Base-by-base conservation (phyloP, 352 stramenopile genomes). In the Globisporangium irregulare region DNA sequence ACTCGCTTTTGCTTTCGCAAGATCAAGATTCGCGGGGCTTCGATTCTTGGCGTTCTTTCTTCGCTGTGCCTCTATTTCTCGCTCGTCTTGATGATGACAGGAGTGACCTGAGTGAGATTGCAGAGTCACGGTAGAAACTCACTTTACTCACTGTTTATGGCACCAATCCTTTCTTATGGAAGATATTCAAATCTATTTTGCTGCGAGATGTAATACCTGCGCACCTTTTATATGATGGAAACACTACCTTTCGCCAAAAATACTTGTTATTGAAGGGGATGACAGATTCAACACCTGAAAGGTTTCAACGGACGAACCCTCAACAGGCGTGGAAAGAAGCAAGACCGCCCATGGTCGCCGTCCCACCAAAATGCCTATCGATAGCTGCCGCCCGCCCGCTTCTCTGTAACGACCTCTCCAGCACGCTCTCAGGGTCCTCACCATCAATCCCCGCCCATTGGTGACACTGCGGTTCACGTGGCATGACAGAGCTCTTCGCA, bases 401-500 rank as follows among this genome's bases (percentile, higher is more conserved):
- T 27, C 24, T 9, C 12, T 14, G 51, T 8, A 57, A 34, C 24
- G 51, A 57, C n/a, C 10, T 29, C 51, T 34, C 2, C 53, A 41
- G 20, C 5, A 20, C 36, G 53, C 24, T 24, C 24, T 14, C 24
- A 57, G 50, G 14, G 9, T 9, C 27, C 55, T 18, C 7, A 8
- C 55, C 4, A n/a, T 50, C 15, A 3, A 38, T 1, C 5, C 34
- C n/a, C 4, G 0, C 1, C 7, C 53, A 62, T 50, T 34, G 32
- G n/a, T 38, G 56, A 60, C 27, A 32, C 43, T 51, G 43, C 43
- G 18, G 18, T 22, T 22, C 18, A 22, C 18, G 25, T 8, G 55
- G 34, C 56, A 62, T 62, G 56, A 50, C 56, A 34, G n/a, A 62
- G 56, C 56, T 50, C 56, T 62, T n/a, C 32, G 20, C 27, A 10